Base-by-base conservation (phyloP, 208 protist genomes). In the Leishmania martiniquensis region DNA sequence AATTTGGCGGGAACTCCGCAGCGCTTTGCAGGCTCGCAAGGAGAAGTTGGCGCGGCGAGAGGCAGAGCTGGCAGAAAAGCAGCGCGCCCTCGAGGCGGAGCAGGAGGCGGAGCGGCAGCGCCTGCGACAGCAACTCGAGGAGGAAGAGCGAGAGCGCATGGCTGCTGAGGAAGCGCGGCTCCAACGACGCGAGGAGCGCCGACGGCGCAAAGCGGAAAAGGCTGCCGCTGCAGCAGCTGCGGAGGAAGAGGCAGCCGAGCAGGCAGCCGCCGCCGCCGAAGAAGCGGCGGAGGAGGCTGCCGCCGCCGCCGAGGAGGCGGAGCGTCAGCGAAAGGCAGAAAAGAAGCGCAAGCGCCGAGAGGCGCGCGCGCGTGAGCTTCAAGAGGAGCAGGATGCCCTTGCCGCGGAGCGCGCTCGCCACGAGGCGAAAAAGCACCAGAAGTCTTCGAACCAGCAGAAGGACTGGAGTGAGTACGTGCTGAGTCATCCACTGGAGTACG, bases 381-480 rank as follows among this genome's bases (percentile, higher is more conserved):
- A 91, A 77, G 87, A 92, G 81, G 86, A 95, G 83, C 78, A 91
- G 51, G 87, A 95, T 37, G 86, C 83, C 20, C 75, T 97, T 4
- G 85, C 81, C 0, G 85, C 82, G 1, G 90, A 91, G 77, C 76
- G 83, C 49, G 86, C 84, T 13, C 78, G 72, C 10, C 83, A 90
- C 25, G 59, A 67, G 51, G 76, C 78, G 25, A 78, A 86, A 67
- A 89, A 89, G 60, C 49, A 70, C 51, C 72, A 72, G 45, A 84
- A 83, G 75, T 77, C 75, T 7, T 25, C 47, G 51, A 84, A 85
- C 17, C 92, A 95, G 79, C 76, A 88, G 57, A 90, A 89, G 72
- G 90, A 91, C n/a, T 96, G 92, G 92, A 84, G 78, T n/a, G 88
- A 93, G 55, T 93, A 90, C 68, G 93, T 96, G 49, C 83, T 83